Base-by-base conservation (phyloP, 805 yeast species). In the Zygoascus bituminiphila region DNA sequence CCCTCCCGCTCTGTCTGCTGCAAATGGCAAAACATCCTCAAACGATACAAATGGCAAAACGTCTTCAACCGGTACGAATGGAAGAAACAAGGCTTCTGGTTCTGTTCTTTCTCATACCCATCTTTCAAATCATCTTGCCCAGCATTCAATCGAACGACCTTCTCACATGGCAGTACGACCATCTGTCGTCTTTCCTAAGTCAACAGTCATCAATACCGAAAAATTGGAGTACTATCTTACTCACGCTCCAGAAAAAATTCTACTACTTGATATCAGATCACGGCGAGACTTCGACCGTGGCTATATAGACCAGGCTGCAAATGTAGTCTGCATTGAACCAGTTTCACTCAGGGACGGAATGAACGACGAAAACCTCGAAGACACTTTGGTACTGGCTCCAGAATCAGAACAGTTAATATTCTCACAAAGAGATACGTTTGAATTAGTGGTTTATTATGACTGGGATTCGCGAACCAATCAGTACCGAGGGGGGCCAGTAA, bases 301-400 rank as follows among this genome's bases (percentile, higher is more conserved):
- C 43, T 96, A 88, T 62, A 78, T 89, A 20, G 68, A 74, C 10
- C 38, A 26, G 8, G 67, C 78, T 22, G 65, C 68, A 2, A 77
- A 83, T 47, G 63, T 84, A 7, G 73, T 86, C 9, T 85, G 89
- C 60, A 74, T 89, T 17, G 95, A 87, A 46, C 96, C 97, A 0
- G 71, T 75, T 17, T 71, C 78, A 0, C 67, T 81, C 17, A 65
- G 78, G 46, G 62, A 65, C 0, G 66, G 68, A 8, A 76, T 77
- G 58, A 70, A 76, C 0, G 86, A 84, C 56, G 65, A 62, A n/a
- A 91, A 83, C 47, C 65, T 89, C n/a, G 85, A 83, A 55, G 73
- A 71, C 39, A 66, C 76, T 42, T 73, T 91, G 9, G 66, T 80
- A 50, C 62, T 78, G 14, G 70, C 84, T 14, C 78, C 88, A 1